A percentile compares a stretch with the other conserved stretches of the same genome.
Conservation (phyloP, 148 eudicot genomes). For the Arbutus unedo region DNA sequence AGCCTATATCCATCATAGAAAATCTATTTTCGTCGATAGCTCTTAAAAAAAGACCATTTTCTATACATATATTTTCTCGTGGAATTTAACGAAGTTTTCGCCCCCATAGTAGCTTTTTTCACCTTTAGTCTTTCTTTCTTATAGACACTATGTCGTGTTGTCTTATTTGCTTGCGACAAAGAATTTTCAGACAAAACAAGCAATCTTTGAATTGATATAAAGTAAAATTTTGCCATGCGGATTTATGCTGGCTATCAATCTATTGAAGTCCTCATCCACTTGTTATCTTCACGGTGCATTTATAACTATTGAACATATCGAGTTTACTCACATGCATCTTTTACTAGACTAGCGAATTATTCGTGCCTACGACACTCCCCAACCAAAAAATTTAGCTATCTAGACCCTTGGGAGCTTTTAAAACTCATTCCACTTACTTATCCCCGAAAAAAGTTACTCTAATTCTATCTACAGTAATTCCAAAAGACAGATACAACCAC, state of each 20-base stretch:
- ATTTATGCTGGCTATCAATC: neutral
- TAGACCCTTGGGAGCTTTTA: too few species aligned
- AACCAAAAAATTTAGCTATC: too few species aligned
- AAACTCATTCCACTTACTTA: too few species aligned
- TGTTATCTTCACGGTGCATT: neutral
- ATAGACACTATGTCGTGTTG: neutral
- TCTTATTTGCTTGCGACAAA: neutral
- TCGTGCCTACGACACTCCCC: too few species aligned
- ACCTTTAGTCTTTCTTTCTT: neutral
- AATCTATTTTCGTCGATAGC: neutral
- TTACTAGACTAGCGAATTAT: too few species aligned
- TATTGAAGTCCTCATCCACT: neutral
- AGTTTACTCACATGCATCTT: neutral
- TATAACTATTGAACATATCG: neutral
- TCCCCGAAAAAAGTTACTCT: too few species aligned
- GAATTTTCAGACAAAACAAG: neutral
- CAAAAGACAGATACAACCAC: too few species aligned
- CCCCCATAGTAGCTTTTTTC: neutral
- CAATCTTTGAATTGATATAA: neutral
- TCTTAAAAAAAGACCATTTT: neutral
- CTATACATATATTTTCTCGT: neutral
- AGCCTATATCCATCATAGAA: neutral
- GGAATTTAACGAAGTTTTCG: neutral
- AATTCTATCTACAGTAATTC: too few species aligned
- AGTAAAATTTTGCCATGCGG: neutral